Evolutionary conservation across 2,329 filamentous ascomycete genomes (phyloP), one percentile per base, ranked within the genome.

Genomic region (Ustilaginoidea virens): DNA sequence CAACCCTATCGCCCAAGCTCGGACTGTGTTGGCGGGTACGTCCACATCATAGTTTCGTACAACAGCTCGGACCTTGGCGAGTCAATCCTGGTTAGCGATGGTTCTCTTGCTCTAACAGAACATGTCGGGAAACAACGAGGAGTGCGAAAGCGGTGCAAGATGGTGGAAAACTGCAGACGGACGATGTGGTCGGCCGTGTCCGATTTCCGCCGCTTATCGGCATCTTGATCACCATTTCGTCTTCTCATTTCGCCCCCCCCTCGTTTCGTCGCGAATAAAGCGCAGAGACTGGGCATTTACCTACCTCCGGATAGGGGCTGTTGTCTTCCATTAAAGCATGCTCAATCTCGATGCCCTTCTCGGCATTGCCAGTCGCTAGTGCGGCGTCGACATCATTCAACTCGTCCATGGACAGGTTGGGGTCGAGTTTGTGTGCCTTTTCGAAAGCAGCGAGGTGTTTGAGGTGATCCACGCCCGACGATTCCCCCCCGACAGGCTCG

Each of bases 31-130:
- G 39, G 61, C 61, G n/a, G 70, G 66, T 15, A 75, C 55, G 39
- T 75, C 71, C 39, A 73, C 62, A 40, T 78, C 73, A 43, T 66
- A 63, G 45, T 76, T 77, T 35, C 67, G 58, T 12, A 78, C 73
- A 12, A 74, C 68, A 16, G 72, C 67, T 39, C 73, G 68, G 31
- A 77, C 73, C 54, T 74, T n/a, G n/a, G 56, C 17, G 9, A 13
- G 20, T 29, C 14, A 12, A 25, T 4, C 15, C 21, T n/a, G n/a
- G 29, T 35, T 23, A 35, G 29, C 12, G 8, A 18, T 21, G 10
- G n/a, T n/a, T n/a, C n/a, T n/a, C n/a, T n/a, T n/a, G n/a, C n/a
- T n/a, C n/a, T n/a, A n/a, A n/a, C n/a, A n/a, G n/a, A n/a, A n/a
- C n/a, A n/a, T n/a, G n/a, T n/a, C n/a, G n/a, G n/a, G n/a, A n/a